A percentile compares a stretch with the other conserved stretches of the same genome.
These are phyloP conservation scores for Fonsecaea erecta DNA, from an alignment of 2,329 filamentous ascomycete species.

Conservation along the genomic window DNA sequence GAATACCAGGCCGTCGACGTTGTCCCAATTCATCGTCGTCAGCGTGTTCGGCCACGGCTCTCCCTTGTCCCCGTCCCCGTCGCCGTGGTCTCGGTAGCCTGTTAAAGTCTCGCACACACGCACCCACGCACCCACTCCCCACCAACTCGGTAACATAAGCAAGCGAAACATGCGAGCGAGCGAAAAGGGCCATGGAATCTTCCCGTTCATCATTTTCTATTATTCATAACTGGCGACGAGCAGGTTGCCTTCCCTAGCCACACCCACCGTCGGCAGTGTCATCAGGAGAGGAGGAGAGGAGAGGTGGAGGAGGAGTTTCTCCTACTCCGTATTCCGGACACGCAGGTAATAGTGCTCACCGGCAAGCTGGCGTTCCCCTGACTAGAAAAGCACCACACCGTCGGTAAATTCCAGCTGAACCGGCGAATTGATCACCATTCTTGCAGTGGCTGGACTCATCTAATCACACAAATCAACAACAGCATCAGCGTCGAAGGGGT, in stretches of 20 bases:
- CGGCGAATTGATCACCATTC: neutral
- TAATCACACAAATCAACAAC: neutral
- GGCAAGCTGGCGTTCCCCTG: conserved; percentile 1
- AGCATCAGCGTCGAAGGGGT: neutral
- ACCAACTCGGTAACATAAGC: neutral
- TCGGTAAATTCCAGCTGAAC: neutral
- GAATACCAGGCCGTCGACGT: neutral
- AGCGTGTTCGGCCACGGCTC: conserved; percentile 9
- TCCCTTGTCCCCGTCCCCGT: neutral
- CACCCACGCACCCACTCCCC: too few species aligned
- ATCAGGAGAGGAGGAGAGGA: neutral
- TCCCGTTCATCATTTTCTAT: neutral
- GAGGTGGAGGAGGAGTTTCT: neutral
- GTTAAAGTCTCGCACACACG: too few species aligned
- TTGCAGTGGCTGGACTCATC: neutral
- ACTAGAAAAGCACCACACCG: neutral
- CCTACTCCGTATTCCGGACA: neutral
- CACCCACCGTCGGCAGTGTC: neutral
- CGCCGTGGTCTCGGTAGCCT: neutral
- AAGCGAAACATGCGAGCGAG: neutral
- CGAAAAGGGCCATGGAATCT: neutral
- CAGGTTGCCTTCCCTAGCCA: neutral
- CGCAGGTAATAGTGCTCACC: conserved; percentile 1
- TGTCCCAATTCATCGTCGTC: neutral
- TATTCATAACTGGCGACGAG: neutral